These are phyloP conservation scores for Clavulina sp. DNA, from an alignment of 768 basidiomycete species.

Conservation along the genomic window DNA sequence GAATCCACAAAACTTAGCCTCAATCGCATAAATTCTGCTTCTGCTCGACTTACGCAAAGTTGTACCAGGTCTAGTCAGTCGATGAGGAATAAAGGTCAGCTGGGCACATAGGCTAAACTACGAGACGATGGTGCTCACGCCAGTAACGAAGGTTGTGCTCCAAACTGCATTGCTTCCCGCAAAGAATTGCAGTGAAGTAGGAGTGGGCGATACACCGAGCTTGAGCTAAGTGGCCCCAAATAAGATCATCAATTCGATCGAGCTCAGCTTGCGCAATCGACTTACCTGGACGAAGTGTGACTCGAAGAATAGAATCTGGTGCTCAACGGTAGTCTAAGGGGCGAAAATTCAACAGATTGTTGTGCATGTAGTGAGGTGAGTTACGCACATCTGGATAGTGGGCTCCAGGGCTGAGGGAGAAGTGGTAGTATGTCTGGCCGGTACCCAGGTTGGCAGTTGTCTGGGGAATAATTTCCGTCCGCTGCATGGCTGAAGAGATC, in stretches of 20 bases:
- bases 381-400: conserved; percentile 34
- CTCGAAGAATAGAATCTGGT: conserved; percentile 35
- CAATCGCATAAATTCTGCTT: too few relatives aligned
- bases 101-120: neutral
- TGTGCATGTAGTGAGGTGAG: neutral
- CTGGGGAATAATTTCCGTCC: conserved; percentile 21
- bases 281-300: conserved; percentile 42
- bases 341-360: neutral
- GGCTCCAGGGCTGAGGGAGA: conserved; percentile 34
- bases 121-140: conserved; percentile 6
- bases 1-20: too few relatives aligned
- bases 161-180: conserved; percentile 29
- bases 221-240: conserved; percentile 25
- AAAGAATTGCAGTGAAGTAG: conserved; percentile 37
- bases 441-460: conserved; percentile 37
- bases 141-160: conserved; percentile 32
- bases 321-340: conserved; percentile 33
- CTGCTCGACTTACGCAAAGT: conserved; percentile 54
- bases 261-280: neutral
- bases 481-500: neutral
- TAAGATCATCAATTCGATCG: conserved; percentile 3
- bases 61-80: conserved; percentile 30
- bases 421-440: conserved; percentile 44
- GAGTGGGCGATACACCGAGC: conserved; percentile 34
- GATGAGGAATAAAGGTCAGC: neutral